Evolutionary conservation across 306 rosid species (phyloP).

Genomic region (Quercus ilex): DNA sequence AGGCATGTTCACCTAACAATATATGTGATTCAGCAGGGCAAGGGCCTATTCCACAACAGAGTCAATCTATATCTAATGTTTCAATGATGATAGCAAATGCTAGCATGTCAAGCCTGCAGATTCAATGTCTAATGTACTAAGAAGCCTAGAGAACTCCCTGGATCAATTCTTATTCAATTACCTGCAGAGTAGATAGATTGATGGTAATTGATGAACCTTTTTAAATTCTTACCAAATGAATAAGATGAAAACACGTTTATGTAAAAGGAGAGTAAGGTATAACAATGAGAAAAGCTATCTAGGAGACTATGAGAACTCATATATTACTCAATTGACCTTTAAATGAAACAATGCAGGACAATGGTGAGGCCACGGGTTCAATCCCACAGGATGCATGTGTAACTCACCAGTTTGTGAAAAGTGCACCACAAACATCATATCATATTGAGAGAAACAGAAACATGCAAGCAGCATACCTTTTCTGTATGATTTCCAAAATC

Average conservation of each 20-base stretch:
- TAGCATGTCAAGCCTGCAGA: not conserved
- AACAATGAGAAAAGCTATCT: too few relatives aligned
- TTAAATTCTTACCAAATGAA: not conserved
- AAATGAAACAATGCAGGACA: too few relatives aligned
- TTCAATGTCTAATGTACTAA: not conserved
- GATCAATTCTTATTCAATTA: not conserved
- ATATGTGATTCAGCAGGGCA: not conserved
- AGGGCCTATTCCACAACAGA: not conserved
- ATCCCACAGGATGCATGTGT: too few relatives aligned
- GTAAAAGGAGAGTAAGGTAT: too few relatives aligned
- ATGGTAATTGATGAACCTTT: not conserved
- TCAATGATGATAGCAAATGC: constrained; percentile 2
- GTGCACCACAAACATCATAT: not conserved
- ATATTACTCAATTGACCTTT: too few relatives aligned
- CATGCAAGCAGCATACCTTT: constrained; percentile 50
- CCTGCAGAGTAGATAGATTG: not conserved
- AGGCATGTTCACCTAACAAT: not conserved
- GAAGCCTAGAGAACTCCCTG: not conserved
- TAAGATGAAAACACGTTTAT: not conserved
- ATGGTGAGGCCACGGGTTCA: too few relatives aligned
- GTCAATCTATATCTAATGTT: not conserved
- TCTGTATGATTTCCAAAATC: constrained; percentile 96
- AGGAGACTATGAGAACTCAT: too few relatives aligned
- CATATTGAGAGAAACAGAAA: not conserved
- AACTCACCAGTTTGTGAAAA: not conserved